Percentiles rank a stretch among this genome's conserved stretches.
Conservation (phyloP, 1,284 basidiomycete species). For the Ustilago lituana region DNA sequence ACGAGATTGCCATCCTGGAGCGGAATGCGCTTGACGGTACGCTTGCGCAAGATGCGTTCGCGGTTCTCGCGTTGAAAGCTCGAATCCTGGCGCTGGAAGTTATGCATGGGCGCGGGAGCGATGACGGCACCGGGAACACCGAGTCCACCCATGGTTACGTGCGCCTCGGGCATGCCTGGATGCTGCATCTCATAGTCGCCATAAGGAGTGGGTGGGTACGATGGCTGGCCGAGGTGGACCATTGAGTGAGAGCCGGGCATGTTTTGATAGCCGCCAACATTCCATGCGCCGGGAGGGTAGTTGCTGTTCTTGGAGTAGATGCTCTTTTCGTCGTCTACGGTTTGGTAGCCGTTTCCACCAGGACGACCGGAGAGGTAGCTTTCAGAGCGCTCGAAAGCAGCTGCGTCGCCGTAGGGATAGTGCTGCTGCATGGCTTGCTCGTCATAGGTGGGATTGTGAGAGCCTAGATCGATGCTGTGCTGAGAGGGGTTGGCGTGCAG, state of each 20-base stretch:
- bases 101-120: slow-evolving; percentile 34
- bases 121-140: slow-evolving; percentile 39
- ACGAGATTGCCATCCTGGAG: slow-evolving; percentile 67
- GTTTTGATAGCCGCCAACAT: slow-evolving; percentile 16
- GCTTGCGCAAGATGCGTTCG: slow-evolving; percentile 57
- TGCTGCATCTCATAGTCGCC: slow-evolving; percentile 20
- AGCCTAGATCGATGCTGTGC: slow-evolving; percentile 36
- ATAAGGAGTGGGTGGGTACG: slow-evolving; percentile 28
- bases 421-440: slow-evolving; percentile 26
- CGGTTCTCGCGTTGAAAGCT: slow-evolving; percentile 33
- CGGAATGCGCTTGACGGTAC: slow-evolving; percentile 67
- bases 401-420: slow-evolving; percentile 29
- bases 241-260: slow-evolving; percentile 31
- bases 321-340: slow-evolving; percentile 44
- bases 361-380: slow-evolving; percentile 23
- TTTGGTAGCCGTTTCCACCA: slow-evolving; percentile 15
- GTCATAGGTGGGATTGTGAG: slow-evolving; percentile 14
- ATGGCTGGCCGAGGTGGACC: slow-evolving; percentile 33
- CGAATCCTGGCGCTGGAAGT: slow-evolving; percentile 24
- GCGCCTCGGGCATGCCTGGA: slow-evolving; percentile 24
- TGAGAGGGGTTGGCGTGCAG: slow-evolving; percentile 20
- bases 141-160: slow-evolving; percentile 19
- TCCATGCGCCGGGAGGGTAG: slow-evolving; percentile 23
- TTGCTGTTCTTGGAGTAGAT: slow-evolving; percentile 40
- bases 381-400: slow-evolving; percentile 31